Evolutionary conservation across 2,329 filamentous ascomycete species (phyloP), one percentile per base, ranked within the genome.

Genomic region (Neopestalotiopsis rosae): DNA sequence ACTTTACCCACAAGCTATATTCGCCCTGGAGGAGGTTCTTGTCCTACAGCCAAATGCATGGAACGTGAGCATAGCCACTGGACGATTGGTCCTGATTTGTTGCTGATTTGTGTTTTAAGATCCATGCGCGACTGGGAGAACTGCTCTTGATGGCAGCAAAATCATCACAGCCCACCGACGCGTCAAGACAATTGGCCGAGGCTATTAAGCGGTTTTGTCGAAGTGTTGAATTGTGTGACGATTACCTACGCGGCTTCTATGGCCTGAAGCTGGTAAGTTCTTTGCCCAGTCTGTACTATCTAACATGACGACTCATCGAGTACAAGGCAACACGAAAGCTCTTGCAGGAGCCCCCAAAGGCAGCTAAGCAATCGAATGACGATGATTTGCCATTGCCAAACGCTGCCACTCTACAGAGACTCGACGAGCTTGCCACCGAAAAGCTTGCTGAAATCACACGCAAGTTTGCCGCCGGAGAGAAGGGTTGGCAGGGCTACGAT

Each of bases 191-290:
- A 74, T 83, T 96, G 67, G 85, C 88, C 58, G 92, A 95, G 77
- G 91, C 94, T 5, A 81, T 97, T 67, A 93, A 94, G 77, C 90
- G 95, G 72, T 98, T 97, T 81, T 93, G 92, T 78, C 89, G 96
- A 75, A 96, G 94, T 76, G 89, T 98, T 72, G 96, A 99, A 82
- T 88, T 99, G 66, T 98, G 96, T 77, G 93, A 98, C 74, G 91
- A 94, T 78, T 98, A 98, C 78, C 81, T 98, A 71, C 90, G 96
- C 70, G 96, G 95, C 1, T 97, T 94, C 79, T 98, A 97, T 80
- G 96, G 96, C 6, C 83, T 99, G 69, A 96, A 95, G 79, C 80
- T 95, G 80, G 91, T 94, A 81, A 76, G 88, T 76, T 10, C 13
- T 13, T 24, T 38, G 57, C 42, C 30, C 59, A 42, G 9, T 40